Percentiles rank a stretch among this genome's conserved stretches.
Conservation (phyloP, 2,329 filamentous ascomycete species). For the Fusarium foetens region DNA sequence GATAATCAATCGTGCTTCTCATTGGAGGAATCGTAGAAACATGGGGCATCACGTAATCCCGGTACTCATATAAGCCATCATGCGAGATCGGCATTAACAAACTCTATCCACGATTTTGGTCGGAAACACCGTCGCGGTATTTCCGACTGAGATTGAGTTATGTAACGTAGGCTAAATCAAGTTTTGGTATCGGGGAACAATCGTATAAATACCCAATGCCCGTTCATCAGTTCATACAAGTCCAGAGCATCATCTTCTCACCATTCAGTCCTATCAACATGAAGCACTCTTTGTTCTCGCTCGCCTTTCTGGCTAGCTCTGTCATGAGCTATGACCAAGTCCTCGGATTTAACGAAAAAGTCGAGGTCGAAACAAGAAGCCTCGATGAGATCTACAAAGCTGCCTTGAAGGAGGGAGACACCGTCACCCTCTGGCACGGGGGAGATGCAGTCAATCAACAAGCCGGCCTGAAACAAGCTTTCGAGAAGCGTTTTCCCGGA, state of each 20-base stretch:
- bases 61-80: neutral
- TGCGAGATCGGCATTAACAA: neutral
- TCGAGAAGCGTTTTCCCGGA: slow-evolving; percentile 59
- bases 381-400: slow-evolving; percentile 62
- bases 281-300: slow-evolving; percentile 7
- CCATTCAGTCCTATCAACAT: neutral
- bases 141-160: neutral
- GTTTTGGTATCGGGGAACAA: too few relatives aligned
- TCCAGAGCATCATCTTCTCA: too few relatives aligned
- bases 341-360: slow-evolving; percentile 29
- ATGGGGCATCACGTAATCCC: neutral
- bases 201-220: neutral
- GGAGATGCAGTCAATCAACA: slow-evolving; percentile 58
- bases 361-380: slow-evolving; percentile 54
- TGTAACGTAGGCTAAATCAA: neutral
- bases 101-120: neutral
- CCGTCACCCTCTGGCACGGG: slow-evolving; percentile 60
- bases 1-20: neutral
- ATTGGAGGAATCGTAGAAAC: neutral
- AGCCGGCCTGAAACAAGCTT: slow-evolving; percentile 53
- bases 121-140: neutral
- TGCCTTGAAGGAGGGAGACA: slow-evolving; percentile 58
- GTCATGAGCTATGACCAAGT: slow-evolving; percentile 36
- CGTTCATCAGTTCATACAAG: too few relatives aligned
- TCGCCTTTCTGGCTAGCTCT: slow-evolving; percentile 14